Percentiles rank a stretch among this genome's conserved stretches.
These are phyloP conservation scores for Mangifera indica DNA, from an alignment of 345 rosid genomes.

Conservation along the genomic window DNA sequence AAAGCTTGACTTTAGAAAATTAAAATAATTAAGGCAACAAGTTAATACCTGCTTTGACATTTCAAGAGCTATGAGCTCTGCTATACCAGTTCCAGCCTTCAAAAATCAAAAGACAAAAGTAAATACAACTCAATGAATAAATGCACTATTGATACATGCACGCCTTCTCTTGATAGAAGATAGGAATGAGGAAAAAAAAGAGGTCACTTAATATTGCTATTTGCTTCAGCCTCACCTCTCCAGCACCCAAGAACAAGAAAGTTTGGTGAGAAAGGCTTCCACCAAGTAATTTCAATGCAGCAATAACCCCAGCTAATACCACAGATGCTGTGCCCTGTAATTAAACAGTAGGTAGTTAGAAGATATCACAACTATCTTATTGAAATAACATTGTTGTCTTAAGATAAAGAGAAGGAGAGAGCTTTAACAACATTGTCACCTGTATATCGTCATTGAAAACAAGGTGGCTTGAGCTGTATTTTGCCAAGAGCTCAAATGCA, in stretches of 20 bases:
- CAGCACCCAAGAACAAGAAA: constrained; percentile 91
- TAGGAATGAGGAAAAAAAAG: not conserved
- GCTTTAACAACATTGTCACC: constrained; percentile 37
- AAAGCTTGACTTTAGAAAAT: constrained; percentile 10
- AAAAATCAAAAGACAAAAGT: constrained; percentile 16
- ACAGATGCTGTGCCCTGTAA: constrained; percentile 95
- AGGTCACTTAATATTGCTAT: not conserved
- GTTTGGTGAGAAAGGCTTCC: constrained; percentile 75
- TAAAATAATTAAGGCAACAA: constrained; percentile 1
- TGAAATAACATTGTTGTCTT: not conserved
- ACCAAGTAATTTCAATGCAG: constrained; percentile 65
- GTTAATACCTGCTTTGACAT: constrained; percentile 59
- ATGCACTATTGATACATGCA: not conserved
- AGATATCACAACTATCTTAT: not conserved
- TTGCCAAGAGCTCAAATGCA: constrained; percentile 79
- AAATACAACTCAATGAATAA: not conserved
- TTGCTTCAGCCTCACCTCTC: constrained; percentile 59
- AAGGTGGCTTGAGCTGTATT: constrained; percentile 75
- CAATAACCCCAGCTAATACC: constrained; percentile 83
- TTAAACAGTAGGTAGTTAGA: constrained; percentile 1
- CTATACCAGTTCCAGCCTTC: constrained; percentile 98
- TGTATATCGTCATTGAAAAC: constrained; percentile 97
- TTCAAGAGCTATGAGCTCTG: constrained; percentile 92
- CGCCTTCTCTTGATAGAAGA: not conserved
- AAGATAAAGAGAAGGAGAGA: not conserved